These are phyloP conservation scores for Saturnispora diversa DNA, from an alignment of 805 yeast species.

Conservation along the genomic window DNA sequence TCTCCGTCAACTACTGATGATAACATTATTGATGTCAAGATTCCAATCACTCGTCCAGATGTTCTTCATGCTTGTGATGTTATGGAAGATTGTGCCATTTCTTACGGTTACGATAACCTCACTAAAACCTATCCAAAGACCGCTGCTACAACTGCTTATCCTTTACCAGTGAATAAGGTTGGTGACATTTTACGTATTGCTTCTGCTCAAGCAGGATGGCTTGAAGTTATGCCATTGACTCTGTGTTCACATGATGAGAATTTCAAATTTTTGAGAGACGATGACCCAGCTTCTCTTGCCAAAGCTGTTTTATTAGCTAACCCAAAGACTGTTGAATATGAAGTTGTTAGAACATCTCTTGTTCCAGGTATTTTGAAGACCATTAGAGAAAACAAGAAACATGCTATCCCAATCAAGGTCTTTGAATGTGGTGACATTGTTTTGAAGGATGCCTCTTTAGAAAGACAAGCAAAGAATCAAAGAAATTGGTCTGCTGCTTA, in stretches of 20 bases:
- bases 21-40: conserved; percentile 51
- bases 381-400: conserved; percentile 91
- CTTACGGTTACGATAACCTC: conserved; percentile 88
- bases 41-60: conserved; percentile 95
- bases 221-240: conserved; percentile 92
- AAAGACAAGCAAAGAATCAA: conserved; percentile 86
- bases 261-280: conserved; percentile 70
- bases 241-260: conserved; percentile 96
- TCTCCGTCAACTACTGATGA: conserved; percentile 38
- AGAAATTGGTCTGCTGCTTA: conserved; percentile 92
- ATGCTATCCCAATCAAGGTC: conserved; percentile 87
- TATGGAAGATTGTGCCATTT: conserved; percentile 97
- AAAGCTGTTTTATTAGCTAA: conserved; percentile 84
- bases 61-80: conserved; percentile 94
- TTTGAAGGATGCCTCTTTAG: conserved; percentile 62
- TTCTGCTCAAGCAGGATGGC: conserved; percentile 91
- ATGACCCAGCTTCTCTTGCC: conserved; percentile 43
- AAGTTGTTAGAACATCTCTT: conserved; percentile 92
- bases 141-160: conserved; percentile 72
- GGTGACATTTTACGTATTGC: conserved; percentile 87
- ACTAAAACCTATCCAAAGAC: conserved; percentile 71
- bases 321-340: conserved; percentile 95
- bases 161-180: conserved; percentile 85
- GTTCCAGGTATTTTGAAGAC: conserved; percentile 94
- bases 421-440: conserved; percentile 95